Evolutionary conservation across 108 stramenopile species (phyloP).

Genomic region (Conticribra weissflogii): DNA sequence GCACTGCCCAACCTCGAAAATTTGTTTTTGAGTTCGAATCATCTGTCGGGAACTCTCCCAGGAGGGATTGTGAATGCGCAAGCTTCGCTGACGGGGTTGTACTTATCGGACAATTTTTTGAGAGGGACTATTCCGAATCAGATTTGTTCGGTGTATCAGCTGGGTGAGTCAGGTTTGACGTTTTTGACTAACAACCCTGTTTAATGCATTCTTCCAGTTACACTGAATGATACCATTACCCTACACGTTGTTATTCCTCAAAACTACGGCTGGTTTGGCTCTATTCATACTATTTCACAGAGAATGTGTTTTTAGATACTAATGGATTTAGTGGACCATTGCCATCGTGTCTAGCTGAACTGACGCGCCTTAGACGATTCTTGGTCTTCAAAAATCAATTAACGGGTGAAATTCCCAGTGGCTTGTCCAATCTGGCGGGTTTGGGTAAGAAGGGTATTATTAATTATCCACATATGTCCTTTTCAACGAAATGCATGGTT

Average conservation of each 20-base stretch:
- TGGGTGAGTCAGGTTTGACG: conserved; percentile 48
- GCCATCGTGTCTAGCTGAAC: conserved; percentile 28
- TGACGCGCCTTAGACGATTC: conserved; percentile 28
- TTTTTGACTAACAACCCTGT: too few species aligned
- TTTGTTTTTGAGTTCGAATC: conserved; percentile 47
- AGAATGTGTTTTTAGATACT: conserved; percentile 40
- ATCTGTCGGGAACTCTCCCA: conserved; percentile 56
- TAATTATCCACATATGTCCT: too few species aligned
- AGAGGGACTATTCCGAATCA: conserved; percentile 61
- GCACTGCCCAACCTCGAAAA: conserved; percentile 22
- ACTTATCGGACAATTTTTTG: conserved; percentile 65
- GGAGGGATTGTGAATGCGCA: conserved; percentile 34
- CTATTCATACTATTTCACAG: too few species aligned
- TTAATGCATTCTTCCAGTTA: too few species aligned
- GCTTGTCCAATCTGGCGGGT: conserved; percentile 26
- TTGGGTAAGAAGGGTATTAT: conserved; percentile 8
- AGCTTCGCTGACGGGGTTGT: conserved; percentile 50
- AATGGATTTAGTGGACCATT: conserved; percentile 38
- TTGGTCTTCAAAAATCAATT: conserved; percentile 40
- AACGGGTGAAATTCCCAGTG: conserved; percentile 32
- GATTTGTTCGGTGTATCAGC: conserved; percentile 47
- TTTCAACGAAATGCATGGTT: too few species aligned
- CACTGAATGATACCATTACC: too few species aligned
- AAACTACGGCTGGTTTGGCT: too few species aligned
- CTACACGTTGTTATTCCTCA: too few species aligned